Evolutionary conservation across 2,329 filamentous ascomycete genomes (phyloP).

Genomic region (Clarireedia homoeocarpa): DNA sequence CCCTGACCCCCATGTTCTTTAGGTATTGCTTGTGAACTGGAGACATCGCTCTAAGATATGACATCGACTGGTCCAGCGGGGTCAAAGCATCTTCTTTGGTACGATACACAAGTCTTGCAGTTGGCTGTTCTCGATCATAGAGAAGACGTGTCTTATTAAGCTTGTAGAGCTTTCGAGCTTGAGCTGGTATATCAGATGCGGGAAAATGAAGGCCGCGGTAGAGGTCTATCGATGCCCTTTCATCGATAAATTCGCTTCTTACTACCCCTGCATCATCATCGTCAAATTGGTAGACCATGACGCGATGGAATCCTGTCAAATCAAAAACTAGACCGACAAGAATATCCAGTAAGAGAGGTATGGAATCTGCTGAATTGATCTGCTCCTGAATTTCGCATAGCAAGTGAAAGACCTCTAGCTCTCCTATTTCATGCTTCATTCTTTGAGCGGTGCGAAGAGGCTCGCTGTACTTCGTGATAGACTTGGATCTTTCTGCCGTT

Average conservation of each 20-base stretch:
- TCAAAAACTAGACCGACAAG: slow-evolving; percentile 83
- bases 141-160: slow-evolving; percentile 82
- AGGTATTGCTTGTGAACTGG: slow-evolving; percentile 86
- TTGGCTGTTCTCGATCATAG: slow-evolving; percentile 75
- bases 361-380: slow-evolving; percentile 59
- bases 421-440: slow-evolving; percentile 36
- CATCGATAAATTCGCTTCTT: slow-evolving; percentile 80
- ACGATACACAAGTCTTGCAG: slow-evolving; percentile 74
- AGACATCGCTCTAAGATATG: slow-evolving; percentile 81
- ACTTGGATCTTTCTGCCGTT: slow-evolving; percentile 63
- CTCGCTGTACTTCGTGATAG: slow-evolving; percentile 53
- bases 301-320: slow-evolving; percentile 80
- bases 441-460: slow-evolving; percentile 50
- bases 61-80: slow-evolving; percentile 64
- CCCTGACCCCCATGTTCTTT: slow-evolving; percentile 78
- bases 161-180: slow-evolving; percentile 79
- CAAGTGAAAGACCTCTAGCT: slow-evolving; percentile 86
- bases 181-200: slow-evolving; percentile 78
- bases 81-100: slow-evolving; percentile 62
- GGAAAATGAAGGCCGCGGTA: slow-evolving; percentile 87
- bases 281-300: slow-evolving; percentile 93
- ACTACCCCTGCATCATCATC: slow-evolving; percentile 74
- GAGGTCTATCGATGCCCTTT: slow-evolving; percentile 70
- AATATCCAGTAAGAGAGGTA: slow-evolving; percentile 71
- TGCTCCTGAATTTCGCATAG: slow-evolving; percentile 90